Conservation (phyloP, 176 grass and related monocot species). For the Oryza australiensis region DNA sequence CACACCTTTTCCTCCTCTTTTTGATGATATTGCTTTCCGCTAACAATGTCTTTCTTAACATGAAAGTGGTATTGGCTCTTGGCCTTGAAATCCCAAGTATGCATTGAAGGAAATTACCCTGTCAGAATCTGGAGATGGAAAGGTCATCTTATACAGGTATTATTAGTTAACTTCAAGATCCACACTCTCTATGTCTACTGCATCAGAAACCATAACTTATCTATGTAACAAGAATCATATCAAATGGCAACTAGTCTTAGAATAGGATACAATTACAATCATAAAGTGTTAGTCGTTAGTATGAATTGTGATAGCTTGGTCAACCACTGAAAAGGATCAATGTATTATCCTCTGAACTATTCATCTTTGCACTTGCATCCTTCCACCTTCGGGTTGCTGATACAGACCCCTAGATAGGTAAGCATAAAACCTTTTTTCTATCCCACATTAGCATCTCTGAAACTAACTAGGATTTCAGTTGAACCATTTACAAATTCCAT, state of each 20-base stretch:
- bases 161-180: slow-evolving; percentile 12
- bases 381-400: slow-evolving; percentile 14
- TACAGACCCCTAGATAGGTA: not conserved
- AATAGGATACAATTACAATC: not conserved
- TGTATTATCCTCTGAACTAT: not conserved
- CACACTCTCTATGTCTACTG: not conserved
- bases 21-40: slow-evolving; percentile 23
- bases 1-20: not conserved
- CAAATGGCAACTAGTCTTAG: not conserved
- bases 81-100: slow-evolving; percentile 72
- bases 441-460: not conserved
- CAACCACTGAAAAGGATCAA: not conserved
- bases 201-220: not conserved
- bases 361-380: not conserved
- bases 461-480: slow-evolving; percentile 2
- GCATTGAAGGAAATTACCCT: slow-evolving; percentile 53
- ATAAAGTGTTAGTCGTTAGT: slow-evolving; percentile 2
- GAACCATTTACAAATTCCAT: slow-evolving; percentile 5
- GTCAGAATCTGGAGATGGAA: slow-evolving; percentile 92
- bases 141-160: slow-evolving; percentile 82
- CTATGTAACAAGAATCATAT: not conserved
- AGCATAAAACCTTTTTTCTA: not conserved
- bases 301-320: not conserved
- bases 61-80: slow-evolving; percentile 88
- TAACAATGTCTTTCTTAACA: slow-evolving; percentile 48